A percentile compares a stretch with the other conserved stretches of the same genome.
phyloP scores from a whole-genome alignment of 768 basidiomycete species.

The Leccinum uliginosum region DNA sequence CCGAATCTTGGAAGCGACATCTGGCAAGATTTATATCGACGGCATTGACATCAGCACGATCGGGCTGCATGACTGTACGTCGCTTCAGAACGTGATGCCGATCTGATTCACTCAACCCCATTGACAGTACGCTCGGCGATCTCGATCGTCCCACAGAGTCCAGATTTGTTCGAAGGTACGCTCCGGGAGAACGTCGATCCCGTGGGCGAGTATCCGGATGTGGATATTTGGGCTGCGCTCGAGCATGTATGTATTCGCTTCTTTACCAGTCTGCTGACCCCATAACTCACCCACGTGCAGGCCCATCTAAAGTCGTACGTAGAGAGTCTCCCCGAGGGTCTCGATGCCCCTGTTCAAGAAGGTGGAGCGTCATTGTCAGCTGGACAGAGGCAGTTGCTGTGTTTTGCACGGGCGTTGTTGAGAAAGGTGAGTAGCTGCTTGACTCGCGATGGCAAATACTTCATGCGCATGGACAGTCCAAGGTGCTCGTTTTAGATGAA shows the following conservation, averaged over 20 bases:
- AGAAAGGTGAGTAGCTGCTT: constrained; percentile 48
- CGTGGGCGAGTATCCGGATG: constrained; percentile 66
- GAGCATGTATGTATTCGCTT: constrained; percentile 43
- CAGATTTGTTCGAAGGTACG: constrained; percentile 68
- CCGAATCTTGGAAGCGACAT: constrained; percentile 68
- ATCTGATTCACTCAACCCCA: background rate
- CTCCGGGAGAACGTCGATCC: constrained; percentile 90
- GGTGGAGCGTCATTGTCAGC: constrained; percentile 78
- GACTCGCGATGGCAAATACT: background rate
- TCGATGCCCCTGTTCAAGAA: constrained; percentile 73
- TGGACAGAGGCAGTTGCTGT: constrained; percentile 85
- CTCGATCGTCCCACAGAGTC: constrained; percentile 82
- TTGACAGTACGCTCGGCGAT: constrained; percentile 64
- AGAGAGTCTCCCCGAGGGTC: constrained; percentile 56
- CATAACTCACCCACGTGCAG: constrained; percentile 25
- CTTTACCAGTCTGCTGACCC: too few species aligned
- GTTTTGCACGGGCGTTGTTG: constrained; percentile 82
- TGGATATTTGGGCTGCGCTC: constrained; percentile 84
- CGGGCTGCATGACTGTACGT: constrained; percentile 57
- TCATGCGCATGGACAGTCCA: constrained; percentile 44
- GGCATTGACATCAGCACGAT: constrained; percentile 72
- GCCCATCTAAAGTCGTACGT: constrained; percentile 67
- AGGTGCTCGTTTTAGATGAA: constrained; percentile 92
- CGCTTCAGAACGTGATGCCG: background rate
- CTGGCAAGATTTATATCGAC: constrained; percentile 69